These are phyloP conservation scores for Nicotiana otophora DNA, from an alignment of 257 asterid genomes.

Conservation along the genomic window DNA sequence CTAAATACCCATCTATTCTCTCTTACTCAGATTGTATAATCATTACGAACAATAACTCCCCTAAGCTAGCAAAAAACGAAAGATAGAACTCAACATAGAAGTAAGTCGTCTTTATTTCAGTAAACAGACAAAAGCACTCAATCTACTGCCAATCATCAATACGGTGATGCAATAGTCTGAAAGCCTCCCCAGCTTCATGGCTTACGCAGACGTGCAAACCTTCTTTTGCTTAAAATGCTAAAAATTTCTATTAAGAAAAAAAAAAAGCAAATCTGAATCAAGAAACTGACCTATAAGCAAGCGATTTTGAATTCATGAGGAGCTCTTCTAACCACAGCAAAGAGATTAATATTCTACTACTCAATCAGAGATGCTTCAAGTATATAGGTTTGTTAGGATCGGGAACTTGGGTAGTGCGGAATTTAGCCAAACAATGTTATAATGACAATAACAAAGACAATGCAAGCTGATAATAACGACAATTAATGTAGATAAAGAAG, in stretches of 20 bases:
- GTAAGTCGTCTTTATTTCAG: background rate
- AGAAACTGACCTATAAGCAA: slow-evolving; percentile 63
- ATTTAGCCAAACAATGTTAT: no score
- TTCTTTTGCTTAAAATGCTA: background rate
- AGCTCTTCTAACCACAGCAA: slow-evolving; percentile 75
- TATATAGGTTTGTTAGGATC: background rate
- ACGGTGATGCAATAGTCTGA: background rate
- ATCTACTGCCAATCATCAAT: background rate
- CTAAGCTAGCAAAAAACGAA: background rate
- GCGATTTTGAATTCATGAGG: slow-evolving; percentile 81
- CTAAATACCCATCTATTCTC: background rate
- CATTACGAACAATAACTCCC: background rate
- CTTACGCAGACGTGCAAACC: background rate
- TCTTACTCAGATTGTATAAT: background rate
- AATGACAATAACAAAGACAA: no score
- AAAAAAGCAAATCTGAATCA: background rate
- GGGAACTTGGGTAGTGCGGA: no score
- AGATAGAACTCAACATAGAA: background rate
- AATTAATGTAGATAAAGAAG: no score
- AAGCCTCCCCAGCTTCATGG: background rate
- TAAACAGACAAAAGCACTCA: background rate
- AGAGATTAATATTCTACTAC: slow-evolving; percentile 3
- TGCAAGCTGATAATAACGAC: no score
- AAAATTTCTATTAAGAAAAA: background rate
- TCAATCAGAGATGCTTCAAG: background rate